Conservation (phyloP, 2,329 filamentous ascomycete genomes). For the Fusarium pilosicola region DNA sequence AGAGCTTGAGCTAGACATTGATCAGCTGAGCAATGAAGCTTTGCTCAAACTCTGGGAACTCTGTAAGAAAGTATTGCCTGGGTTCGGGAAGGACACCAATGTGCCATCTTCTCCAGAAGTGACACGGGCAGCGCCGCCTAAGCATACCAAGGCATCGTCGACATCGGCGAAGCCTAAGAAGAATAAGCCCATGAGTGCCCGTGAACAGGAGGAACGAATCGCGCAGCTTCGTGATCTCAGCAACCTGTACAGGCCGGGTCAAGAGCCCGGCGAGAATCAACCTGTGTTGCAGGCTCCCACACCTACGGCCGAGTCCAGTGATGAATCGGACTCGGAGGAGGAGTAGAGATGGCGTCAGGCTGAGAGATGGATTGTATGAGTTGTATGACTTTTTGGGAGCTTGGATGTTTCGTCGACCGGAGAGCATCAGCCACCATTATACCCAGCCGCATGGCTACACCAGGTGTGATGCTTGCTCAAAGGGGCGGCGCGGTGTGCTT, state of each 20-base stretch:
- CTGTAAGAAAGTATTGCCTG: slow-evolving; percentile 55
- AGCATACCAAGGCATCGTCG: slow-evolving; percentile 46
- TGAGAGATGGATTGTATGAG: slow-evolving; percentile 40
- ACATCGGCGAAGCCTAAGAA: slow-evolving; percentile 68
- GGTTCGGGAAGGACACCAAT: slow-evolving; percentile 51
- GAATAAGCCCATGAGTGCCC: slow-evolving; percentile 80
- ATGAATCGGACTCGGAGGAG: slow-evolving; percentile 60
- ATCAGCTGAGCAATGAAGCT: slow-evolving; percentile 65
- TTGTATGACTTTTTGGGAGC: slow-evolving; percentile 36
- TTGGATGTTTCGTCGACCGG: slow-evolving; percentile 33
- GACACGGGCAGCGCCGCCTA: slow-evolving; percentile 42
- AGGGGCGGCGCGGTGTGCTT: slow-evolving; percentile 19
- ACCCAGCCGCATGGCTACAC: slow-evolving; percentile 42
- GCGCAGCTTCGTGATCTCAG: slow-evolving; percentile 66
- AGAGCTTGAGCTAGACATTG: slow-evolving; percentile 69
- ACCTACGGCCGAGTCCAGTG: slow-evolving; percentile 50
- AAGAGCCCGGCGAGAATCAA: slow-evolving; percentile 46
- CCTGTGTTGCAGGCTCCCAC: slow-evolving; percentile 42
- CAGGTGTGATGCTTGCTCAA: slow-evolving; percentile 36
- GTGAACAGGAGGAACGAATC: slow-evolving; percentile 74
- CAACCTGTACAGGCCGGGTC: slow-evolving; percentile 52
- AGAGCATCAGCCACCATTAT: slow-evolving; percentile 42
- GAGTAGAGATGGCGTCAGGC: slow-evolving; percentile 48
- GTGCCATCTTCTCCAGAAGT: slow-evolving; percentile 47
- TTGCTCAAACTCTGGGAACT: slow-evolving; percentile 62